Conservation (phyloP, 2,329 filamentous ascomycete species). For the Hansfordia pulvinata region DNA sequence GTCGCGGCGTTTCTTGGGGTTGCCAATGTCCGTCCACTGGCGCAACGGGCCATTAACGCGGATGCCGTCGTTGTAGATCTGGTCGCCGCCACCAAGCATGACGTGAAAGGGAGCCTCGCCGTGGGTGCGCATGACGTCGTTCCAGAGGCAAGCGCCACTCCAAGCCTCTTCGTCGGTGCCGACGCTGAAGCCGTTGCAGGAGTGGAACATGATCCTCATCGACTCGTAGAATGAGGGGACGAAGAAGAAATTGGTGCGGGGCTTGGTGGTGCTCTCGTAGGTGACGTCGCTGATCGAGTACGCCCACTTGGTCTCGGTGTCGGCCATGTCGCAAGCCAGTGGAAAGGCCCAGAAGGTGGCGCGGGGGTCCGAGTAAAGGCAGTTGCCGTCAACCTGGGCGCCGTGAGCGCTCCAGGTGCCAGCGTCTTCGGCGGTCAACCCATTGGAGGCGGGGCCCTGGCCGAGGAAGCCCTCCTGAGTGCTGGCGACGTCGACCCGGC, state of each 20-base stretch:
- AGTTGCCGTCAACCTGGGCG: conserved; percentile 33
- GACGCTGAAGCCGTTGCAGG: conserved; percentile 91
- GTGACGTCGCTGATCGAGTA: conserved; percentile 59
- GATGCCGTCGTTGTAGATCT: conserved; percentile 93
- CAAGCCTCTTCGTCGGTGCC: conserved; percentile 76
- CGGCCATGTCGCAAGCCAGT: conserved; percentile 61
- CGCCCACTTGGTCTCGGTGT: conserved; percentile 60
- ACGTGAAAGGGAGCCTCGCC: conserved; percentile 77
- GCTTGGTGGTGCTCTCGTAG: conserved; percentile 42
- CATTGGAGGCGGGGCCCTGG: conserved; percentile 16
- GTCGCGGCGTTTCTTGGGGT: conserved; percentile 67
- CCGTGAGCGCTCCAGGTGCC: conserved; percentile 26
- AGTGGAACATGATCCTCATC: conserved; percentile 99
- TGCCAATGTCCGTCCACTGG: conserved; percentile 72
- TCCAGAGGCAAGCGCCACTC: conserved; percentile 88
- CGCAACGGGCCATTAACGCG: conserved; percentile 71
- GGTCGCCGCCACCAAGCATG: conserved; percentile 88
- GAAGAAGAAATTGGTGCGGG: conserved; percentile 60
- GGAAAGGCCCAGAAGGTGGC: conserved; percentile 92
- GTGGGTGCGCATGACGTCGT: conserved; percentile 79
- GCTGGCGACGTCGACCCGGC: conserved; percentile 19
- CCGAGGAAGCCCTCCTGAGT: conserved; percentile 13
- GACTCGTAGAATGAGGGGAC: conserved; percentile 70
- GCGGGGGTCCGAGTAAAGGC: conserved; percentile 51
- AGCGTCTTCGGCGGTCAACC: conserved; percentile 16